Evolutionary conservation across 129 eudicot species (phyloP), one percentile per base, ranked within the genome.

Genomic region (Centaurea solstitialis): DNA sequence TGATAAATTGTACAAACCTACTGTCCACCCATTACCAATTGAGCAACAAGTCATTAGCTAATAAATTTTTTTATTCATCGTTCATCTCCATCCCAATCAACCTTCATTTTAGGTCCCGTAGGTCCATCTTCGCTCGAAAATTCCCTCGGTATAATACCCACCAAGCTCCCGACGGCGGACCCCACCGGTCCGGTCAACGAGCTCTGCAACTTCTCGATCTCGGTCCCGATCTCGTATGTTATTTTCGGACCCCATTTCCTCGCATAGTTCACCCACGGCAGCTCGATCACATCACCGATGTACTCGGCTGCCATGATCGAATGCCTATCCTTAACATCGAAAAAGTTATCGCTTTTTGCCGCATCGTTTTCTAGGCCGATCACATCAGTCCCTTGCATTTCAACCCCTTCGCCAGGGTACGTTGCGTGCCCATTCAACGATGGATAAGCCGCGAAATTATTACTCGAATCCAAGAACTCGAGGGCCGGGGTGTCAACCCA

Each of bases 241-340:
- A 75, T 85, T 61, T 82, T 88, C 7, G 96, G 96, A 5, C 95
- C 95, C 95, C 95, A 91, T 79, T 86, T 79, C 70, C 95, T 74
- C 0, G 53, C 1, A 45, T 76, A 91, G 2, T 84, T 86, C 85
- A 91, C 70, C 95, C 95, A 91, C 20, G 88, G 85, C 21, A 82
- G 88, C 82, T 82, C 90, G 61, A 74, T 43, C 45, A 84, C 83
- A 50, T 40, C 86, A 57, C 21, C 50, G 17, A 76, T 62, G 70
- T 85, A 82, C n/a, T 87, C 91, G 4, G 87, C 92, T 2, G 91
- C 90, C 83, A 91, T 80, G 22, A 88, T 8, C 7, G 62, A 22
- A 75, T 80, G 85, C 70, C 30, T 82, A 0, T 62, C 81, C 7
- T 83, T 89, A 6, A 83, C 79, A 6, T 85, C 67, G 28, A 83